Evolutionary conservation across 2,329 filamentous ascomycete species (phyloP).

Genomic region (Calonectria ilicicola): DNA sequence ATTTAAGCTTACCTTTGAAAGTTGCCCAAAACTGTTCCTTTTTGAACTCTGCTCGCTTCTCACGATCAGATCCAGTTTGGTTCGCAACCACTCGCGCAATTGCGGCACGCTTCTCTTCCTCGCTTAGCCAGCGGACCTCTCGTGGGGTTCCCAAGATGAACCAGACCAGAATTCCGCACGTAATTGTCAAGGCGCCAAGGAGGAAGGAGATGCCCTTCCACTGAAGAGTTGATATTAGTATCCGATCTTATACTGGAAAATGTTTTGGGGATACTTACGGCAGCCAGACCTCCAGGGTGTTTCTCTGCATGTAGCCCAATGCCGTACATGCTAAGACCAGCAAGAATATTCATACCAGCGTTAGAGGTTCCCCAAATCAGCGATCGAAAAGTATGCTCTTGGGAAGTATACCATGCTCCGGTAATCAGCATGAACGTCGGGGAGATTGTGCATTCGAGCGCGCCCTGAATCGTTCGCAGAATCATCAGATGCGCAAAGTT

Average conservation of each 20-base stretch:
- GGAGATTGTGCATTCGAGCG: conserved; percentile 45
- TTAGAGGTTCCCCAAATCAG: conserved; percentile 49
- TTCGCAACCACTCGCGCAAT: conserved; percentile 44
- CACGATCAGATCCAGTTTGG: conserved; percentile 43
- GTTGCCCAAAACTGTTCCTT: conserved; percentile 44
- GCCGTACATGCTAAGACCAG: conserved; percentile 45
- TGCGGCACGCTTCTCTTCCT: conserved; percentile 45
- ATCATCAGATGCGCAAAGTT: conserved; percentile 46
- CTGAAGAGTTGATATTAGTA: neutral
- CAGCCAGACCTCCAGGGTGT: conserved; percentile 36
- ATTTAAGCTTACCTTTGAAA: conserved; percentile 37
- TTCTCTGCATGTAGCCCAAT: conserved; percentile 35
- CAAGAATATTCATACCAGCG: conserved; percentile 47
- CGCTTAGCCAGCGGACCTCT: conserved; percentile 45
- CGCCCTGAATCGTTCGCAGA: conserved; percentile 44
- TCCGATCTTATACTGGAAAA: no score
- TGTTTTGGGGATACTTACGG: conserved; percentile 17
- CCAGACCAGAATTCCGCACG: conserved; percentile 35
- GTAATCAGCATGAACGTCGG: conserved; percentile 48
- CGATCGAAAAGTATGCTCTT: conserved; percentile 46
- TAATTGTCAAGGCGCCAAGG: conserved; percentile 43
- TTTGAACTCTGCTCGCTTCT: conserved; percentile 43
- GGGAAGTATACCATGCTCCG: conserved; percentile 47
- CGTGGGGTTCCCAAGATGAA: conserved; percentile 47
- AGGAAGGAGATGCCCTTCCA: conserved; percentile 47